These are phyloP conservation scores for Musa beccarii DNA, from an alignment of 176 grass and related monocot genomes.

Conservation along the genomic window DNA sequence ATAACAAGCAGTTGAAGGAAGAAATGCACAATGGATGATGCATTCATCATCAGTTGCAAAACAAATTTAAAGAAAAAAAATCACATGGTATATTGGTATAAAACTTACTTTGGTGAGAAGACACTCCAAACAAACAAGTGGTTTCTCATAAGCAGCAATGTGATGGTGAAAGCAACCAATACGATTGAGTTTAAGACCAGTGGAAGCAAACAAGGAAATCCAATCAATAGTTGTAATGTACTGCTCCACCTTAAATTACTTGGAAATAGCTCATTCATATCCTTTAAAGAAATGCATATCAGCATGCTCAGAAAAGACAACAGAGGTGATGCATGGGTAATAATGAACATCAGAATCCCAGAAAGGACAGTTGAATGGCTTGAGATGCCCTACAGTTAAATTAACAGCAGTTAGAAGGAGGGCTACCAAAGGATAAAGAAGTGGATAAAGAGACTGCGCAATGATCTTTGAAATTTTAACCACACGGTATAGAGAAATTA, in stretches of 20 bases:
- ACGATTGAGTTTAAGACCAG: constrained; percentile 64
- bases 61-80: background rate
- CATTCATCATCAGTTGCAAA: background rate
- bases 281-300: constrained; percentile 44
- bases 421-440: background rate
- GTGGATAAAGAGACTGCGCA: background rate
- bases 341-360: constrained; percentile 75
- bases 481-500: constrained; percentile 28
- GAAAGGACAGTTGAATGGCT: constrained; percentile 68
- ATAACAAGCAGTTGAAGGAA: background rate
- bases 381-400: constrained; percentile 62
- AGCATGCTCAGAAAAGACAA: constrained; percentile 58
- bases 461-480: background rate
- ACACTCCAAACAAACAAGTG: constrained; percentile 98
- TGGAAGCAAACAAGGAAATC: constrained; percentile 57
- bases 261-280: constrained; percentile 15
- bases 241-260: constrained; percentile 30
- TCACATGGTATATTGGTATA: constrained; percentile 6
- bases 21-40: background rate
- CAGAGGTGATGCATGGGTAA: constrained; percentile 69
- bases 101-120: constrained; percentile 91
- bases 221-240: constrained; percentile 36
- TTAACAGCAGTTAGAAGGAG: constrained; percentile 19
- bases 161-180: constrained; percentile 67
- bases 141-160: constrained; percentile 82